phyloP scores from a whole-genome alignment of 2,329 filamentous ascomycete genomes.

The Ophiostoma perfectum region DNA sequence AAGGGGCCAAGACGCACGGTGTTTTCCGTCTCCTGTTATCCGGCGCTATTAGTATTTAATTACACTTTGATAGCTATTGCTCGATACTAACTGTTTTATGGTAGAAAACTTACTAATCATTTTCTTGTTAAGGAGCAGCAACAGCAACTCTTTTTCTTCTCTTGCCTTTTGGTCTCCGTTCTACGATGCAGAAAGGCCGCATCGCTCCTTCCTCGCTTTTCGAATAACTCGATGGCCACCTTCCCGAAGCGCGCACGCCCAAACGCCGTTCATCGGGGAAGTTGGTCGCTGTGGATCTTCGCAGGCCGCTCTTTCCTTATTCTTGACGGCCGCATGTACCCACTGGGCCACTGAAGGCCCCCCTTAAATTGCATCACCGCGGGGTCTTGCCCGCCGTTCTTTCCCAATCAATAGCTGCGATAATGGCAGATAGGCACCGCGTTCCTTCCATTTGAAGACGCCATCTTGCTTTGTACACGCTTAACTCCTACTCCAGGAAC shows the following conservation, averaged over 20 bases:
- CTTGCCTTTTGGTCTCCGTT: too few species aligned
- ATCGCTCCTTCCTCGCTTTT: background rate
- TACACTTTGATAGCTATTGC: too few species aligned
- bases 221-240: conserved; percentile 22
- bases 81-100: too few species aligned
- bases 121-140: too few species aligned
- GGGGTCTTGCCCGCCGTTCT: conserved; percentile 15
- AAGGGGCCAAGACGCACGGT: background rate
- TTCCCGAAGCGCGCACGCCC: background rate
- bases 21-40: background rate
- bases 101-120: too few species aligned
- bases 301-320: conserved; percentile 8
- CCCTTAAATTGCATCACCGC: conserved; percentile 21
- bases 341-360: conserved; percentile 1
- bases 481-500: background rate
- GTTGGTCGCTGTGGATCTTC: background rate
- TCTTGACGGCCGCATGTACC: background rate
- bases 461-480: background rate
- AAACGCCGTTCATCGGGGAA: conserved; percentile 18
- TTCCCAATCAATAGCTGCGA: background rate
- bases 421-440: background rate
- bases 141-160: too few species aligned
- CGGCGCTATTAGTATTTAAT: background rate
- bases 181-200: background rate
- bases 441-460: conserved; percentile 5